These are phyloP conservation scores for Trichoderma asperelloides DNA, from an alignment of 495 filamentous ascomycete genomes.

Conservation along the genomic window DNA sequence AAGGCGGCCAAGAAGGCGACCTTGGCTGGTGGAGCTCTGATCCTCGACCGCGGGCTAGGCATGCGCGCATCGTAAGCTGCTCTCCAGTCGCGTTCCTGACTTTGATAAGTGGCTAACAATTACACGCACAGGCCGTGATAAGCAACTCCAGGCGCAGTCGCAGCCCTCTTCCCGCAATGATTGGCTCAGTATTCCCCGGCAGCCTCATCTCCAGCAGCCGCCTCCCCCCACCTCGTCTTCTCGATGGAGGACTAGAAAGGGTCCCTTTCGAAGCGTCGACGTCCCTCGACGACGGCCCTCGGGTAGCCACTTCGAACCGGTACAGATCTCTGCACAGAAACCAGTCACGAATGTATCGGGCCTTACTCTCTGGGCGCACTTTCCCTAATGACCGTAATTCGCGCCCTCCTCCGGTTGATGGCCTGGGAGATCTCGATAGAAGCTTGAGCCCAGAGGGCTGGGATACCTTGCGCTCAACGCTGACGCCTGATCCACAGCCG, in stretches of 20 bases:
- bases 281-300: not conserved
- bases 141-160: not conserved
- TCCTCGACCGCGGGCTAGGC: not conserved
- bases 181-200: too few relatives aligned
- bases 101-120: not conserved
- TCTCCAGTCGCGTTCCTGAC: not conserved
- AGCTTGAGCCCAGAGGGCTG: constrained; percentile 75
- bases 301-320: not conserved
- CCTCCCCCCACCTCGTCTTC: not conserved
- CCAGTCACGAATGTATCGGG: not conserved
- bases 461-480: constrained; percentile 71
- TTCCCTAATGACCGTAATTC: not conserved
- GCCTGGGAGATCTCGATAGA: constrained; percentile 73
- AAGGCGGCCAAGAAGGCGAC: not conserved
- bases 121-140: not conserved
- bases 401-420: constrained; percentile 40
- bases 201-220: too few relatives aligned
- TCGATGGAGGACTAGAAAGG: not conserved
- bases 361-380: not conserved
- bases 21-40: not conserved
- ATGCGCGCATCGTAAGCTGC: not conserved
- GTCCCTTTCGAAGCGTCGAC: not conserved
- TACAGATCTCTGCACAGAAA: not conserved
- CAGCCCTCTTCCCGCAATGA: not conserved
- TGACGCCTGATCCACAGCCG: constrained; percentile 70